Conservation (phyloP, 371 early-diverging fungal genomes). For the Apophysomyces variabilis region DNA sequence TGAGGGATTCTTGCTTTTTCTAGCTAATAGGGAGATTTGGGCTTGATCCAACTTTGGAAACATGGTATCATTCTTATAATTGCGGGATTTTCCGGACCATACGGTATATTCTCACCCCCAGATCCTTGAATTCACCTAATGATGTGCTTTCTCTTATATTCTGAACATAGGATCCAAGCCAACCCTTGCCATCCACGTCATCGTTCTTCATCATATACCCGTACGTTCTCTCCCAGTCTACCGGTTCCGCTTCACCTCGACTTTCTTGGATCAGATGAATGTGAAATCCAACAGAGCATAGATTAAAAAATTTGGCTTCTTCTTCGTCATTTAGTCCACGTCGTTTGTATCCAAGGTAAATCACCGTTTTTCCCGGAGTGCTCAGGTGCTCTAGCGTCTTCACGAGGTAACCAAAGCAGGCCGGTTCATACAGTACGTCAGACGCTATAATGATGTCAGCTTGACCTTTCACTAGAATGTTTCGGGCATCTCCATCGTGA, state of each 20-base stretch:
- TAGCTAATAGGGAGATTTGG: no score
- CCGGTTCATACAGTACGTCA: slow-evolving; percentile 59
- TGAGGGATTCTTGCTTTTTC: no score
- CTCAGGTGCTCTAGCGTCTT: slow-evolving; percentile 46
- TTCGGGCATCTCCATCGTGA: slow-evolving; percentile 12
- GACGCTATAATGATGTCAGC: slow-evolving; percentile 59
- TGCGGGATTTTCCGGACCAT: neutral
- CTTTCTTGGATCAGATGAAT: slow-evolving; percentile 6
- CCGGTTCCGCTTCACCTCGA: neutral
- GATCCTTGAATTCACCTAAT: neutral
- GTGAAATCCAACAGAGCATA: slow-evolving; percentile 24
- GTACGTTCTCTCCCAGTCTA: slow-evolving; percentile 16
- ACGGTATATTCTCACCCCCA: neutral
- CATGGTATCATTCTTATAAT: no score
- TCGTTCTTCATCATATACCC: slow-evolving; percentile 14
- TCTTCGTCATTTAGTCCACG: slow-evolving; percentile 43
- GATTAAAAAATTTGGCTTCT: slow-evolving; percentile 51
- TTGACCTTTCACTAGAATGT: slow-evolving; percentile 7
- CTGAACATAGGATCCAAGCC: slow-evolving; percentile 19
- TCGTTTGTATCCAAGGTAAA: slow-evolving; percentile 62
- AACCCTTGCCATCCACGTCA: slow-evolving; percentile 19
- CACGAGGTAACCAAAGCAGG: slow-evolving; percentile 40
- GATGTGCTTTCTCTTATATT: neutral
- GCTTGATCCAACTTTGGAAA: no score
- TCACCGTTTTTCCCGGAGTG: slow-evolving; percentile 33